Evolutionary conservation across 129 eudicot species (phyloP).

Genomic region (Gnaphalium uliginosum): DNA sequence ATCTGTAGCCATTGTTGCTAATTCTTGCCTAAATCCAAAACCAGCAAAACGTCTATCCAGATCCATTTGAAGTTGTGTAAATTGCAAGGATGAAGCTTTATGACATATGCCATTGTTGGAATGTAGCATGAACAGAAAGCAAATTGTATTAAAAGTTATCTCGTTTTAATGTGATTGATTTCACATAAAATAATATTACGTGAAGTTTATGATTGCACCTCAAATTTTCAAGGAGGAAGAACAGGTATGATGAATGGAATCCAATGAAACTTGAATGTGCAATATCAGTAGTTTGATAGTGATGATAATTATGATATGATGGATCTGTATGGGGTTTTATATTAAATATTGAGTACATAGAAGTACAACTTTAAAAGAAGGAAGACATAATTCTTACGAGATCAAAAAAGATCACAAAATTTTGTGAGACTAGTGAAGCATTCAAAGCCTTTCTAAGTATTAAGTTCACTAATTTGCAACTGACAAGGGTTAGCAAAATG

Average conservation of each 20-base stretch:
- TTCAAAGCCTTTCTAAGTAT: background rate
- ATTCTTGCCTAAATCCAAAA: conserved; percentile 76
- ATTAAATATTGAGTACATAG: background rate
- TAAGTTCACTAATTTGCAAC: too few species aligned
- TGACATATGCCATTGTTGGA: conserved; percentile 9
- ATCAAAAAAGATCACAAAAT: background rate
- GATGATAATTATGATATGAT: background rate
- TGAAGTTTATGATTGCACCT: background rate
- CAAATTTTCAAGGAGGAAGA: background rate
- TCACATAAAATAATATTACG: background rate
- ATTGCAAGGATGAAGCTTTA: conserved; percentile 29
- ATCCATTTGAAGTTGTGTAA: conserved; percentile 34
- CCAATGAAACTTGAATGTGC: background rate
- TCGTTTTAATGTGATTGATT: background rate
- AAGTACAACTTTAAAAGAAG: background rate
- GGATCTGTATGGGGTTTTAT: too few species aligned
- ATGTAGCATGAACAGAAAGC: conserved; percentile 4
- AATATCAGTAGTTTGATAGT: background rate
- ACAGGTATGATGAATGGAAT: background rate
- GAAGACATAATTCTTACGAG: background rate
- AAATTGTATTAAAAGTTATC: conserved; percentile 19
- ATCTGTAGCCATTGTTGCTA: conserved; percentile 74
- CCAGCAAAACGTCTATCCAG: conserved; percentile 62
- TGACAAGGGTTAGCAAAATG: too few species aligned
- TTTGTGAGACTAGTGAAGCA: background rate